phyloP scores from a whole-genome alignment of 768 basidiomycete genomes.

The Suillus brevipes region DNA sequence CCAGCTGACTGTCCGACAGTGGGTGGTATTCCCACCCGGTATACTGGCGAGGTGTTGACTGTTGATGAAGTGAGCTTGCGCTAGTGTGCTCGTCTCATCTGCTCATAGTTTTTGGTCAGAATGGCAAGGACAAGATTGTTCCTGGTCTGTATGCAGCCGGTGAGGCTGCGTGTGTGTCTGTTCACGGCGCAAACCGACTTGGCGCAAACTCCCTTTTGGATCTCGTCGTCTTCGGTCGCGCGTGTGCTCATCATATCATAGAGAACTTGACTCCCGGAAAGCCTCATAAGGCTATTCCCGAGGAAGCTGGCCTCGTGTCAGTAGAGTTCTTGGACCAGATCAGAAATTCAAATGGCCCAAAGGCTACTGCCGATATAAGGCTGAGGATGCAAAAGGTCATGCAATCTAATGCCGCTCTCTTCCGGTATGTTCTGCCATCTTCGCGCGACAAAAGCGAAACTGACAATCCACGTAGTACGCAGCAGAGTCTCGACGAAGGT shows the following conservation, averaged over 20 bases:
- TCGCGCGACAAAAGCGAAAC: slow-evolving; percentile 6
- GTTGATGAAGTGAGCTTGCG: slow-evolving; percentile 53
- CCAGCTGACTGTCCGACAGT: slow-evolving; percentile 46
- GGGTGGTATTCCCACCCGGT: slow-evolving; percentile 99
- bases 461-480: slow-evolving; percentile 58
- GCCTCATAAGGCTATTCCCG: slow-evolving; percentile 85
- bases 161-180: slow-evolving; percentile 98
- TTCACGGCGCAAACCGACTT: slow-evolving; percentile 98
- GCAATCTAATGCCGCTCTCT: slow-evolving; percentile 97
- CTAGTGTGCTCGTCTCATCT: slow-evolving; percentile 6
- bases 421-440: slow-evolving; percentile 55
- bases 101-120: slow-evolving; percentile 26
- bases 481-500: slow-evolving; percentile 87
- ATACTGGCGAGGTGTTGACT: slow-evolving; percentile 96
- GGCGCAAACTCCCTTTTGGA: slow-evolving; percentile 99
- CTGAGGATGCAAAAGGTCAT: slow-evolving; percentile 98
- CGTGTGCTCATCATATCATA: slow-evolving; percentile 95
- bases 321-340: slow-evolving; percentile 90
- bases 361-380: slow-evolving; percentile 87
- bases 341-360: slow-evolving; percentile 76
- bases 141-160: slow-evolving; percentile 98
- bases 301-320: slow-evolving; percentile 80
- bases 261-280: slow-evolving; percentile 88
- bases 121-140: slow-evolving; percentile 91
- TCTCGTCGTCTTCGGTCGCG: slow-evolving; percentile 98